Conservation (phyloP, 2,329 filamentous ascomycete genomes). For the Aspergillus ustus region DNA sequence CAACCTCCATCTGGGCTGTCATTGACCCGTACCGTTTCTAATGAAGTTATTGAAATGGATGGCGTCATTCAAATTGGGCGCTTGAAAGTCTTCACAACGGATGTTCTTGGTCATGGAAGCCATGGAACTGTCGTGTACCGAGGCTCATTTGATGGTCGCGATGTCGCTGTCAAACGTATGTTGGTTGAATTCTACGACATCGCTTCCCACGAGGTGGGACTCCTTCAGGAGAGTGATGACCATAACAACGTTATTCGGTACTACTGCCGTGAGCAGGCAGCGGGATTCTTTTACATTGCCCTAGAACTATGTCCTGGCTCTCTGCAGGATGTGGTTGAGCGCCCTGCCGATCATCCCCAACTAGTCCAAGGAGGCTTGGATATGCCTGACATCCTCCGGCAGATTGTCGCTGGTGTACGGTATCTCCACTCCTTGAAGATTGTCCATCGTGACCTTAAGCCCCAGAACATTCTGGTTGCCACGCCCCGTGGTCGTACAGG, state of each 20-base stretch:
- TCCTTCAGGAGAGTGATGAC: constrained; percentile 90
- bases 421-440: constrained; percentile 92
- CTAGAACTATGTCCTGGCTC: constrained; percentile 93
- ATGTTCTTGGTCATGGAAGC: constrained; percentile 74
- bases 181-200: constrained; percentile 94
- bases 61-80: constrained; percentile 66
- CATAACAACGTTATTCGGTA: constrained; percentile 97
- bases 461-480: constrained; percentile 91
- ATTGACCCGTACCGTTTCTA: constrained; percentile 59
- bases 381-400: constrained; percentile 78
- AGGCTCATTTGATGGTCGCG: constrained; percentile 89
- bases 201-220: constrained; percentile 87
- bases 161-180: constrained; percentile 96
- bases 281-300: constrained; percentile 94
- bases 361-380: constrained; percentile 71
- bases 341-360: constrained; percentile 67
- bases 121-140: constrained; percentile 97
- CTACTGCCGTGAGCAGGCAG: constrained; percentile 85
- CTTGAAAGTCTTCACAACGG: constrained; percentile 63
- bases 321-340: constrained; percentile 86
- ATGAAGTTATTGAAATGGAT: constrained; percentile 61
- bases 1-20: constrained; percentile 58
- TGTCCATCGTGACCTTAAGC: constrained; percentile 95
- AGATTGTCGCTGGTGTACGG: constrained; percentile 85
- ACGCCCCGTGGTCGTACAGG: constrained; percentile 57